A percentile compares a stretch with the other conserved stretches of the same genome.
Evolutionary conservation across 1,284 basidiomycete species (phyloP).

Genomic region (Puccinia horiana): DNA sequence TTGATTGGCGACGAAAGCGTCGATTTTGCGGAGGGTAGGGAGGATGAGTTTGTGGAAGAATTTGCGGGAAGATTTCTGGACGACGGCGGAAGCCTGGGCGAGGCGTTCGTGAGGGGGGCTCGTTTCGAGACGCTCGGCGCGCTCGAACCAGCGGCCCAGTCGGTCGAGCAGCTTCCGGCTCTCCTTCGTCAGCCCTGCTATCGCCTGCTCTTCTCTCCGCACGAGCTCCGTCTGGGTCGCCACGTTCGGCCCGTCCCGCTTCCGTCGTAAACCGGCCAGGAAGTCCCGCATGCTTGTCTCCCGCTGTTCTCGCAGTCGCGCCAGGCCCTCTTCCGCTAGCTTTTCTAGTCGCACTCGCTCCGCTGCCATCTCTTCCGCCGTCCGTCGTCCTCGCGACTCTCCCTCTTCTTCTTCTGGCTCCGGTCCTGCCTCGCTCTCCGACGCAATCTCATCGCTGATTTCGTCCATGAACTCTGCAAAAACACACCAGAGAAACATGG

Average conservation of each 20-base stretch:
- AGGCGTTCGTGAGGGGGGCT: neutral
- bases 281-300: neutral
- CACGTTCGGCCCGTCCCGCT: neutral
- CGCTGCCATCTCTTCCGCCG: neutral
- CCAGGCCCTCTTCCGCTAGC: neutral
- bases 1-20: neutral
- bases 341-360: conserved; percentile 17
- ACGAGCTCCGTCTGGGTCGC: neutral
- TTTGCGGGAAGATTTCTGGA: conserved; percentile 24
- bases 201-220: neutral
- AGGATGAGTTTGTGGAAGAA: conserved; percentile 23
- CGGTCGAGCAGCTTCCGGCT: neutral
- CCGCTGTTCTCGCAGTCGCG: neutral
- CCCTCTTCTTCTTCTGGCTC: neutral
- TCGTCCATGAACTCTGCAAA: conserved; percentile 19
- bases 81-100: neutral
- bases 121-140: neutral
- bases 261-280: neutral
- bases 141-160: conserved; percentile 5
- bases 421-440: neutral
- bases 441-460: neutral
- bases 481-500: neutral
- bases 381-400: neutral
- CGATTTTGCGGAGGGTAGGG: neutral
- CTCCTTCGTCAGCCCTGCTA: neutral